Evolutionary conservation across 306 rosid species (phyloP).

Genomic region (Spatholobus suberectus): DNA sequence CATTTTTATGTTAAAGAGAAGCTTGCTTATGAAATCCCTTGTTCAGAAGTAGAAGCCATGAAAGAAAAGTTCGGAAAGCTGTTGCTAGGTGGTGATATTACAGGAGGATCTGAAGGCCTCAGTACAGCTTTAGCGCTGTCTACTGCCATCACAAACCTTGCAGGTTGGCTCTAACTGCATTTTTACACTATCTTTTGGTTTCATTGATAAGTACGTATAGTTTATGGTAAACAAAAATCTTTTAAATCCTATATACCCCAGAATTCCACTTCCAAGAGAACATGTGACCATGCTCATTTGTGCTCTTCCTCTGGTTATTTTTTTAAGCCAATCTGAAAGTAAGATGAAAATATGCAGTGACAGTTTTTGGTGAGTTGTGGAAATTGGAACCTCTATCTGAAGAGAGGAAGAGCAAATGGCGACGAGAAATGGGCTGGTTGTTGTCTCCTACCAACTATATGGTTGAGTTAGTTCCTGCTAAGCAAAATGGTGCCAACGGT

Average conservation of each 20-base stretch:
- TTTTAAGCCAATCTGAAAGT: background rate
- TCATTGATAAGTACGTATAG: background rate
- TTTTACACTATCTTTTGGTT: background rate
- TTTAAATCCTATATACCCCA: background rate
- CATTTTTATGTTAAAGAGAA: slow-evolving; percentile 66
- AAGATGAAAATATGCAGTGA: slow-evolving; percentile 59
- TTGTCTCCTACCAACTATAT: slow-evolving; percentile 89
- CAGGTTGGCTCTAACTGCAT: slow-evolving; percentile 55
- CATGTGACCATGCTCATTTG: slow-evolving; percentile 5
- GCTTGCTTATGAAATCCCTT: slow-evolving; percentile 51
- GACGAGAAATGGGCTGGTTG: slow-evolving; percentile 85
- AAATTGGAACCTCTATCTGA: slow-evolving; percentile 86
- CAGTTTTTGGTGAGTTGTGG: slow-evolving; percentile 90
- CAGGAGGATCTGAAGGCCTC: slow-evolving; percentile 81
- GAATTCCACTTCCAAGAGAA: slow-evolving; percentile 1
- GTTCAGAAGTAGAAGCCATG: slow-evolving; percentile 75
- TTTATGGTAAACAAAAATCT: background rate
- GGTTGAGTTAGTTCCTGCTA: slow-evolving; percentile 95
- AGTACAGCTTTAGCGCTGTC: slow-evolving; percentile 77
- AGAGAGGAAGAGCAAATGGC: slow-evolving; percentile 83
- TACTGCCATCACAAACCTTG: slow-evolving; percentile 74
- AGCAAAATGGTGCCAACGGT: slow-evolving; percentile 79
- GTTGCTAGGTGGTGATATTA: slow-evolving; percentile 81
- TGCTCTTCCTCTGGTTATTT: slow-evolving; percentile 13
- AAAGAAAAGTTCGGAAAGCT: slow-evolving; percentile 82